A percentile compares a stretch with the other conserved stretches of the same genome.
Conservation (phyloP, 306 rosid species). For the Cajanus cajan region DNA sequence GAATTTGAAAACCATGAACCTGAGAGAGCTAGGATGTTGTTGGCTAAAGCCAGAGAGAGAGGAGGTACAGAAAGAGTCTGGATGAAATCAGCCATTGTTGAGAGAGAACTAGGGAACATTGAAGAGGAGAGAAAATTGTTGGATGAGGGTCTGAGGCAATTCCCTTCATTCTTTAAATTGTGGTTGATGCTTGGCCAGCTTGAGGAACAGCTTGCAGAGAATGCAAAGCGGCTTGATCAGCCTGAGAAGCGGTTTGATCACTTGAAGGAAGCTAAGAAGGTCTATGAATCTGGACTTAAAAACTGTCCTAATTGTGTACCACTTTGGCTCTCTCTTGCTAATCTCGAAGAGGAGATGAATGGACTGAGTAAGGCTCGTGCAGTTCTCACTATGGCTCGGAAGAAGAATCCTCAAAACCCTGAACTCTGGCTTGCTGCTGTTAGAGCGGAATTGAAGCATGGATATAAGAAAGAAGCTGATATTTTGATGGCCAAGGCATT, state of each 20-base stretch:
- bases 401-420: constrained; percentile 88
- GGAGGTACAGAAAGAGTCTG: constrained; percentile 93
- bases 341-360: constrained; percentile 83
- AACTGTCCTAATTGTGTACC: constrained; percentile 68
- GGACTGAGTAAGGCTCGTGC: constrained; percentile 94
- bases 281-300: constrained; percentile 72
- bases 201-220: constrained; percentile 66
- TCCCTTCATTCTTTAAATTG: constrained; percentile 76
- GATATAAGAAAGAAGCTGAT: constrained; percentile 82
- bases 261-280: constrained; percentile 73
- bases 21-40: constrained; percentile 91
- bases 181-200: constrained; percentile 97
- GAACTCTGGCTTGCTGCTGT: constrained; percentile 95
- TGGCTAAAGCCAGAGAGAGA: constrained; percentile 87
- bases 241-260: constrained; percentile 58
- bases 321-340: constrained; percentile 84
- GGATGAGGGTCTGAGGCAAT: constrained; percentile 73
- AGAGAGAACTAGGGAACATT: constrained; percentile 77
- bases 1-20: constrained; percentile 94
- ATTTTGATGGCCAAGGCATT: constrained; percentile 90
- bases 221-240: constrained; percentile 43
- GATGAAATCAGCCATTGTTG: constrained; percentile 95
- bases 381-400: constrained; percentile 78
- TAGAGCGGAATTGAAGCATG: constrained; percentile 79
- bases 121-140: constrained; percentile 77